Conservation (phyloP, 2,329 filamentous ascomycete genomes). For the Alternaria tenuissima region DNA sequence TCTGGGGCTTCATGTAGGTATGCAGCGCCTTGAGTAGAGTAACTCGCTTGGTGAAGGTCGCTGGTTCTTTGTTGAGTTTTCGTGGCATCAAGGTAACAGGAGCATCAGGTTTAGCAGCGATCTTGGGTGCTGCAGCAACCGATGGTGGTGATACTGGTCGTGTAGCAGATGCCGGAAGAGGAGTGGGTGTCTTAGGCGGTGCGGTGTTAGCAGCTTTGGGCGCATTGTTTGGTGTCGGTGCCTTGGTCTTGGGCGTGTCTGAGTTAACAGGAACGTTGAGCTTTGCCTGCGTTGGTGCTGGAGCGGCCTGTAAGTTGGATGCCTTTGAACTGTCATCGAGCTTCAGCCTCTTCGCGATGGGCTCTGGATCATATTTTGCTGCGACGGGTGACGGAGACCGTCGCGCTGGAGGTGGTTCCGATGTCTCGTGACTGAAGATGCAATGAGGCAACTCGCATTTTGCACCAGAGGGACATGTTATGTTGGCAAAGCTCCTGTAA, state of each 20-base stretch:
- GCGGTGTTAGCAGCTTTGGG: conserved; percentile 4
- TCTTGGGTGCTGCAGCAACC: conserved; percentile 23
- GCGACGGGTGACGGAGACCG: conserved; percentile 7
- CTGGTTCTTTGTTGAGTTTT: conserved; percentile 63
- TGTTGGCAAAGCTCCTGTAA: conserved; percentile 35
- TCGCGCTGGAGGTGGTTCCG: conserved; percentile 10
- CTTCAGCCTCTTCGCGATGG: conserved; percentile 44
- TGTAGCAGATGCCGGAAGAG: conserved; percentile 34
- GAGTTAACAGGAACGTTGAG: conserved; percentile 37
- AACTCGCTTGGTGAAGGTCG: conserved; percentile 43
- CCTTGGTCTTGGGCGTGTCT: conserved; percentile 26
- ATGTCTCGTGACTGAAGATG: conserved; percentile 64
- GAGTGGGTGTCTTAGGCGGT: conserved; percentile 8
- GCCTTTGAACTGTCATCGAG: conserved; percentile 30
- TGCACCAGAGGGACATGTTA: conserved; percentile 60
- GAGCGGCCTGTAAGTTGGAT: conserved; percentile 2
- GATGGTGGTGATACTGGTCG: conserved; percentile 45
- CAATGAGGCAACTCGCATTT: conserved; percentile 63
- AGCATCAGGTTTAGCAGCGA: conserved; percentile 52
- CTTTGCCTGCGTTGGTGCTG: conserved; percentile 8
- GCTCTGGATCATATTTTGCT: conserved; percentile 14
- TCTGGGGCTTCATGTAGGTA: conserved; percentile 71
- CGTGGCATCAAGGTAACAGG: conserved; percentile 69
- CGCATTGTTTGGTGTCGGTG: conserved; percentile 12
- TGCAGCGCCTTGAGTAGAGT: conserved; percentile 68